A percentile compares a stretch with the other conserved stretches of the same genome.
Conservation (phyloP, 768 basidiomycete species). For the Lentinula sp. region DNA sequence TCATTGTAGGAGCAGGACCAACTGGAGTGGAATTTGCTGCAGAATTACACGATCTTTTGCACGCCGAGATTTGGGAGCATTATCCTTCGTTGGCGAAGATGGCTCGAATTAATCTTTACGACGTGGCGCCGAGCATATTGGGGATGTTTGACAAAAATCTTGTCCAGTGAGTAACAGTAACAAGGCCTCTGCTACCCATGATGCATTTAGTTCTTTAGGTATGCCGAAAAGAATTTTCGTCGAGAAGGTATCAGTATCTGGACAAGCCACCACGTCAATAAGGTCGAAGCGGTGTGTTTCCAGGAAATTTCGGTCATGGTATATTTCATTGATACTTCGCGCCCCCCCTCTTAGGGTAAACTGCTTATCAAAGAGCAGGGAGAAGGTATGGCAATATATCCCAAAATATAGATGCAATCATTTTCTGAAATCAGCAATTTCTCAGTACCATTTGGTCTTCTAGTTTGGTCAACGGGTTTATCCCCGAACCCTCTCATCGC, state of each 20-base stretch:
- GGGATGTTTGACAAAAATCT: constrained; percentile 67
- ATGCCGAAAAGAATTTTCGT: constrained; percentile 63
- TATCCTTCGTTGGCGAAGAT: constrained; percentile 61
- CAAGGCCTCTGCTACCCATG: not conserved
- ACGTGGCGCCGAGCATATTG: constrained; percentile 75
- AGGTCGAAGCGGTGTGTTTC: constrained; percentile 48
- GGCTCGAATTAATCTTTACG: constrained; percentile 73
- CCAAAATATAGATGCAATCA: not conserved
- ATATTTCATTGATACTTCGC: not conserved
- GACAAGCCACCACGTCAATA: constrained; percentile 68
- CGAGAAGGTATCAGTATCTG: constrained; percentile 71
- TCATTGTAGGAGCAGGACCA: constrained; percentile 78
- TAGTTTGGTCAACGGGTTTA: constrained; percentile 87
- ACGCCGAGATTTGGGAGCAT: constrained; percentile 53
- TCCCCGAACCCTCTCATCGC: constrained; percentile 75
- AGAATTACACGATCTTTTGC: constrained; percentile 73
- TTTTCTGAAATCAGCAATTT: constrained; percentile 3
- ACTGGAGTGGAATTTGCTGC: constrained; percentile 83
- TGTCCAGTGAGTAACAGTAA: constrained; percentile 35
- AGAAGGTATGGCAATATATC: constrained; percentile 40
- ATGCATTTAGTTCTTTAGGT: constrained; percentile 27
- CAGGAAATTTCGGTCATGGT: not conserved
- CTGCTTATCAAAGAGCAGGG: constrained; percentile 68
- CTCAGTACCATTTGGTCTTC: constrained; percentile 71
- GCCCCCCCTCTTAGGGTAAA: constrained; percentile 36